Base-by-base conservation (phyloP, 306 rosid genomes). In the Parietaria judaica region DNA sequence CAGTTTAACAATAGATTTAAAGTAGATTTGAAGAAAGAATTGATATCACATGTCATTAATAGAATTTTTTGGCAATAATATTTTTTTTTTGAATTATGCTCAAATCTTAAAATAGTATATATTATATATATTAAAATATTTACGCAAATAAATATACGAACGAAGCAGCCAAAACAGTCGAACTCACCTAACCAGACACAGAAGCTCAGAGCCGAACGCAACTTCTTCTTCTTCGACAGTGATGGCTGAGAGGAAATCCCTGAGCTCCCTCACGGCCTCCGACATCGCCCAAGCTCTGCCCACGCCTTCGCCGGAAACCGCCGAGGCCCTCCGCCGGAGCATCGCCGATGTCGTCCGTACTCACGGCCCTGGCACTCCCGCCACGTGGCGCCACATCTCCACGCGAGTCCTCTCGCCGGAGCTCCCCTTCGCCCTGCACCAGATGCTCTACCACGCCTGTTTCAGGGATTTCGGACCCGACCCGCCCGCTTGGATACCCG, bases 401-500 rank as follows among this genome's bases (percentile, higher is more conserved):
- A 67, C 11, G 61, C 76, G 39, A 16, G 3, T 92, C 31, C 98
- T 92, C 65, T 68, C 12, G 34, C 95, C 98, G 3, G 72, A 86
- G 38, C 85, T 80, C 0, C 95, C 98, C 31, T 92, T 92, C 79
- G 78, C 92, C 45, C 67, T 88, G 57, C 98, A 92, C 74, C 98
- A 79, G 76, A 80, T 86, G 94, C 4, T 92, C 66, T 92, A 80
- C 75, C 80, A 82, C 60, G 78, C 76, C 3, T 88, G 95, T 84
- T 88, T 66, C 72, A 73, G 48, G 58, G 70, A 72, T 70, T 86
- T 58, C 61, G 98, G 98, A 37, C 70, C 88, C 23, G 96, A 92
- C 74, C 96, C 96, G 4, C 95, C 94, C 34, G 94, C 95, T 58
- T 92, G 98, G 98, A 56, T 84, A 14, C 98, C 98, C 54, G 71